Percentiles rank a stretch among this genome's conserved stretches.
These are phyloP conservation scores for Kuraishia capsulata DNA, from an alignment of 805 yeast species.

Conservation along the genomic window DNA sequence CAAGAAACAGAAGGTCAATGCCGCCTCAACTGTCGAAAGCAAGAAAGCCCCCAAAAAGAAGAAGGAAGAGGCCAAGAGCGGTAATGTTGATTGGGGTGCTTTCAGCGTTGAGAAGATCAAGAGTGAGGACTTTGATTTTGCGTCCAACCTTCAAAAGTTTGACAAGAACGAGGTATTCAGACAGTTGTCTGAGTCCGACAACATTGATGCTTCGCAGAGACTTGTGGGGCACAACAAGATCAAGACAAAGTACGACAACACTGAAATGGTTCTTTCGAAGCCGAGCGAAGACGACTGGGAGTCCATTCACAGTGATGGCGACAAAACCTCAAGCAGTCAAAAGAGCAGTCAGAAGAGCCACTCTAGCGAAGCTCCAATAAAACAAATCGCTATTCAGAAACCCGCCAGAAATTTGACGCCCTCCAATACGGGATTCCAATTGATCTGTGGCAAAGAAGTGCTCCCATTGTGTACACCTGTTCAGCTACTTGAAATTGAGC, in stretches of 20 bases:
- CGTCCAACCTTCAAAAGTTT: constrained; percentile 69
- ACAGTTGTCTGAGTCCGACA: constrained; percentile 60
- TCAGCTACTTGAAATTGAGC: constrained; percentile 70
- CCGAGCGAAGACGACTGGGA: constrained; percentile 48
- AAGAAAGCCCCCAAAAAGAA: constrained; percentile 10
- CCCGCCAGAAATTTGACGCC: constrained; percentile 10
- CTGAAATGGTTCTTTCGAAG: constrained; percentile 62
- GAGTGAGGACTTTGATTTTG: constrained; percentile 73
- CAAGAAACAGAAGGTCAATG: not conserved
- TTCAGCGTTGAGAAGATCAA: constrained; percentile 41
- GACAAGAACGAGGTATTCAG: constrained; percentile 76
- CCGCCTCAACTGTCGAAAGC: constrained; percentile 12
- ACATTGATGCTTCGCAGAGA: constrained; percentile 47
- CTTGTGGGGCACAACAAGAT: constrained; percentile 68
- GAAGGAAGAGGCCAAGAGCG: not conserved
- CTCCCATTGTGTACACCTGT: constrained; percentile 66
- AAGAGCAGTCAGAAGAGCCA: constrained; percentile 5
- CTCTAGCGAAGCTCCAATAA: constrained; percentile 13
- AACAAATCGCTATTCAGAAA: constrained; percentile 9
- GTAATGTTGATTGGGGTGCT: constrained; percentile 33
- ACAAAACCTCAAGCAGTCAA: not conserved
- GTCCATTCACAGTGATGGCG: constrained; percentile 11
- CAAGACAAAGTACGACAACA: constrained; percentile 49
- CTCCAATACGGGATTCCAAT: constrained; percentile 4
- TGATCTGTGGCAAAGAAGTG: constrained; percentile 14